Evolutionary conservation across 495 filamentous ascomycete genomes (phyloP).

Genomic region (Terfezia boudieri): DNA sequence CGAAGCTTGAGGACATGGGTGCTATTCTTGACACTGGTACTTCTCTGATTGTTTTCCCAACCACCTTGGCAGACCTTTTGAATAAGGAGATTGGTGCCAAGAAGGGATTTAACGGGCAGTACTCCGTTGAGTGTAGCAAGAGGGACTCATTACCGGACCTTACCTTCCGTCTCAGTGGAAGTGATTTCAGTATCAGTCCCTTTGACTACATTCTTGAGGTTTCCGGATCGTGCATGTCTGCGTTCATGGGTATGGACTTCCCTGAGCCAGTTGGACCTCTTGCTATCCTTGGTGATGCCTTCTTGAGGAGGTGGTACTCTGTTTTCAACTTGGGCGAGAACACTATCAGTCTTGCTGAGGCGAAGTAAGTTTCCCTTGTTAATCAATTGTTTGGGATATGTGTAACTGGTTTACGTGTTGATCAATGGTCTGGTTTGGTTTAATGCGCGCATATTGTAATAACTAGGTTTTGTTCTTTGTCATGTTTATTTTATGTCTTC

Average conservation of each 20-base stretch:
- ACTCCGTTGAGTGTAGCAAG: slow-evolving; percentile 71
- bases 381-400: too few species aligned
- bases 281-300: slow-evolving; percentile 90
- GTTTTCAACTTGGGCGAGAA: slow-evolving; percentile 79
- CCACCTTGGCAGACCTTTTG: slow-evolving; percentile 78
- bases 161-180: slow-evolving; percentile 62
- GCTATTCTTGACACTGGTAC: slow-evolving; percentile 97
- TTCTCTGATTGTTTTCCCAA: slow-evolving; percentile 88
- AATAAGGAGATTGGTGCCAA: slow-evolving; percentile 97
- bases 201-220: slow-evolving; percentile 95
- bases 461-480: too few species aligned
- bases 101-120: slow-evolving; percentile 91
- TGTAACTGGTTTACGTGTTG: too few species aligned
- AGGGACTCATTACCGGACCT: slow-evolving; percentile 67
- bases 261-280: slow-evolving; percentile 76
- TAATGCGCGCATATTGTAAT: too few species aligned
- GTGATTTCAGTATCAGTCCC: slow-evolving; percentile 74
- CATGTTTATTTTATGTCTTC: too few species aligned
- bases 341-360: slow-evolving; percentile 65
- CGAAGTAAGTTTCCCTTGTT: neutral
- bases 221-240: slow-evolving; percentile 83
- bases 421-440: too few species aligned
- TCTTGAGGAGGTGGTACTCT: slow-evolving; percentile 93
- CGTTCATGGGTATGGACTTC: slow-evolving; percentile 97
- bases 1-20: slow-evolving; percentile 80